These are phyloP conservation scores for Haplosporangium sp. DNA, from an alignment of 371 early-diverging fungal species.

Conservation along the genomic window DNA sequence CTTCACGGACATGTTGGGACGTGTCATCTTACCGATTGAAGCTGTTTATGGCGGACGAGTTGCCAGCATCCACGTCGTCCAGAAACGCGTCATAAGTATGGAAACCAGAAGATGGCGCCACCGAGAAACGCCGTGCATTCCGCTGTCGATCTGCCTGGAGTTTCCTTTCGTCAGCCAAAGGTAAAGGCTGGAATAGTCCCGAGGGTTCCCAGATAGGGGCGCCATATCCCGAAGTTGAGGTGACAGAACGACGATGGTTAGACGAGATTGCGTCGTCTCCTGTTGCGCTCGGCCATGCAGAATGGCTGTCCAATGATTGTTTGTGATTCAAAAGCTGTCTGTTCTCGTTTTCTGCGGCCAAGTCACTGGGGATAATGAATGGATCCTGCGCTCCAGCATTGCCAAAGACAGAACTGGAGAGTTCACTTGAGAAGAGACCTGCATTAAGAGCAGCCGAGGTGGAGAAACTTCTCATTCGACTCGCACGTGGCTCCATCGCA, in stretches of 20 bases:
- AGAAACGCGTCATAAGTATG: constrained; percentile 39
- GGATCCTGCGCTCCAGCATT: constrained; percentile 4
- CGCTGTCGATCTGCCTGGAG: constrained; percentile 32
- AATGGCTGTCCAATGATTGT: constrained; percentile 10
- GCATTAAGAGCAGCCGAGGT: constrained; percentile 43
- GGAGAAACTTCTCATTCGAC: constrained; percentile 37
- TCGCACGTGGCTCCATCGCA: constrained; percentile 21
- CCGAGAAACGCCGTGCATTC: constrained; percentile 29
- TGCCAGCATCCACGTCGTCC: constrained; percentile 25
- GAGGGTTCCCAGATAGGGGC: constrained; percentile 43
- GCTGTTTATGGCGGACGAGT: background rate
- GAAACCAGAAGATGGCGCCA: constrained; percentile 48
- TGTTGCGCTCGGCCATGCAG: background rate
- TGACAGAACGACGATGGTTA: constrained; percentile 28
- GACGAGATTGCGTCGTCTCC: background rate
- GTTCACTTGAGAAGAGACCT: constrained; percentile 14
- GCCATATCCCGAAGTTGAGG: constrained; percentile 15
- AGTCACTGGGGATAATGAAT: constrained; percentile 6
- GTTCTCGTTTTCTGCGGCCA: background rate
- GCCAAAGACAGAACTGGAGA: constrained; percentile 11
- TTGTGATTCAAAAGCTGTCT: constrained; percentile 13
- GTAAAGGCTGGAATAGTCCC: background rate
- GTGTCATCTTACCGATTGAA: constrained; percentile 10
- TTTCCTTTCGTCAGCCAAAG: constrained; percentile 12
- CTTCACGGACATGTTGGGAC: too few species aligned